Evolutionary conservation across 306 rosid species (phyloP).

Genomic region (Alnus rubra): DNA sequence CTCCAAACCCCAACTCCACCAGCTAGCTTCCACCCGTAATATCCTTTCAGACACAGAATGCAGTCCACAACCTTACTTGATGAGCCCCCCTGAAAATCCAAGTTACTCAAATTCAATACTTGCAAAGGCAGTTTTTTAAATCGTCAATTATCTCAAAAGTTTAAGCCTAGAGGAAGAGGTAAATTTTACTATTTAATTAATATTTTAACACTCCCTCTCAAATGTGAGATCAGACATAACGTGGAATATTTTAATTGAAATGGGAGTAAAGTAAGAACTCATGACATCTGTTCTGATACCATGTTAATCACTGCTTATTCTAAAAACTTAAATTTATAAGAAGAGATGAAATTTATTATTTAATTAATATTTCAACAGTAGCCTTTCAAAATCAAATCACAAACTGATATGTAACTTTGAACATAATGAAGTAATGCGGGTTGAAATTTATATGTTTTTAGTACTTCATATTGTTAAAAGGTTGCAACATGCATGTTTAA

Average conservation of each 20-base stretch:
- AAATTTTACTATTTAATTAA: too few species aligned
- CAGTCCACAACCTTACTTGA: conserved; percentile 91
- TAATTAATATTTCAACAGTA: too few species aligned
- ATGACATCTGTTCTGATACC: too few species aligned
- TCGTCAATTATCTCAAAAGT: too few species aligned
- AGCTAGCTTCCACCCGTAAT: conserved; percentile 80
- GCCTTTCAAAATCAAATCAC: neutral
- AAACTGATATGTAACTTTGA: neutral
- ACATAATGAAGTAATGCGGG: neutral
- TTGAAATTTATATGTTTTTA: neutral
- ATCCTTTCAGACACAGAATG: conserved; percentile 95
- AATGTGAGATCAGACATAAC: too few species aligned
- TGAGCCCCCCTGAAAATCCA: conserved; percentile 78
- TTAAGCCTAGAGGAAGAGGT: neutral
- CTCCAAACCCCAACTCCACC: conserved; percentile 99
- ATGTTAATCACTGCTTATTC: too few species aligned
- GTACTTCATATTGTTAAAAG: neutral
- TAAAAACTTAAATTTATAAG: too few species aligned
- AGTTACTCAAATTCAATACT: conserved; percentile 12
- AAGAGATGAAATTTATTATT: too few species aligned
- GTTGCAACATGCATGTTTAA: conserved; percentile 5
- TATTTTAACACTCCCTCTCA: neutral
- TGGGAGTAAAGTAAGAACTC: too few species aligned
- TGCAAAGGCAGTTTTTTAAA: neutral
- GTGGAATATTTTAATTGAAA: too few species aligned